Base-by-base conservation (phyloP, 1,284 basidiomycete species). In the Mycosarcoma maydis region DNA sequence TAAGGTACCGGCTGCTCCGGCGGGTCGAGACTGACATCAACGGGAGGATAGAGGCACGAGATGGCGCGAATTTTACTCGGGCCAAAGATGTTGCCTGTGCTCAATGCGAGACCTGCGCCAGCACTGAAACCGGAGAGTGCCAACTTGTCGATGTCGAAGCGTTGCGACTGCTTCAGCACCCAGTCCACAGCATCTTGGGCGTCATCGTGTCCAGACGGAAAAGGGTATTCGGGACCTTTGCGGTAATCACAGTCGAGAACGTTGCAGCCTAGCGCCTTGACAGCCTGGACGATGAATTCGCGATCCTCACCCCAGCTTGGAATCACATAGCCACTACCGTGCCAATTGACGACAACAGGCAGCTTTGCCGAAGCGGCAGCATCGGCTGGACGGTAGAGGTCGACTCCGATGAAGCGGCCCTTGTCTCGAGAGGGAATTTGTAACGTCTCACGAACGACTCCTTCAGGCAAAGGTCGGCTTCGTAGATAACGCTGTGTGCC, bases 221-320 rank as follows among this genome's bases (percentile, higher is more conserved):
- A 77, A 16, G 73, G 54, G 29, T 72, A 46, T 49, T 77, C 76
- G 23, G 78, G 78, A 11, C 66, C 71, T 47, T 80, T 80, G 29
- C 78, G 76, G 38, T 80, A 80, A 44, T 77, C 75, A 38, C 47
- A 61, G 26, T 68, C 65, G 23, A 68, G 41, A 4, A 68, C 49
- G 23, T 43, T 34, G 39, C 58, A 68, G 5, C 50, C 41, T 4
- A 68, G 53, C 22, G 57, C 43, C 32, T 58, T 44, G 38, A 68
- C 65, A 4, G 58, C 54, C 23, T 57, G 53, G 5, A 34, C 33
- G 32, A 57, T 23, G 32, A 38, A 68, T 13, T 61, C 65, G 37
- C 41, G 40, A 26, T 68, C 65, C n/a, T 68, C 65, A 14, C 65
- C 65, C 57, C 53, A 57, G 41, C 65, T 68, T 9, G 65, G 65